These are phyloP conservation scores for Iberis amara DNA, from an alignment of 441 rosid species.

Conservation along the genomic window DNA sequence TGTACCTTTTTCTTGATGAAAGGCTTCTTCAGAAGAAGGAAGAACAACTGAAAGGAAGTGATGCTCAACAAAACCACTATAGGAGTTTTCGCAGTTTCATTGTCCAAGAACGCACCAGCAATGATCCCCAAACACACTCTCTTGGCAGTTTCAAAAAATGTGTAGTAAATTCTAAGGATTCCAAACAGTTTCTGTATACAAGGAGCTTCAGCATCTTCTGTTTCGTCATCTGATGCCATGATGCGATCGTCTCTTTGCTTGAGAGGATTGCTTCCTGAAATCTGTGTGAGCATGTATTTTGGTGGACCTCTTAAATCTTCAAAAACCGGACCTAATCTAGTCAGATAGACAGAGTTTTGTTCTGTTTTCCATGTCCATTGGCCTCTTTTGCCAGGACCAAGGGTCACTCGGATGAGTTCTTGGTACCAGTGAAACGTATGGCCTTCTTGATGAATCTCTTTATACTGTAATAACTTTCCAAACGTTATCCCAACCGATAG, in stretches of 20 bases:
- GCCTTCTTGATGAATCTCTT: slow-evolving; percentile 90
- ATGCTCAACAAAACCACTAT: slow-evolving; percentile 48
- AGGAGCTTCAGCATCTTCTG: slow-evolving; percentile 93
- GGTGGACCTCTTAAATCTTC: slow-evolving; percentile 98
- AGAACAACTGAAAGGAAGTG: slow-evolving; percentile 78
- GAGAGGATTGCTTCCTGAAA: slow-evolving; percentile 44
- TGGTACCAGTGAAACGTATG: slow-evolving; percentile 84
- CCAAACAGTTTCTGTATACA: slow-evolving; percentile 85
- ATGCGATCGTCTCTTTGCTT: slow-evolving; percentile 47
- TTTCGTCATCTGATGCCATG: slow-evolving; percentile 88
- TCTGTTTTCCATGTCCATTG: slow-evolving; percentile 88
- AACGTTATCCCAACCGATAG: slow-evolving; percentile 78
- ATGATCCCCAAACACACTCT: slow-evolving; percentile 59
- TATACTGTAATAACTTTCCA: slow-evolving; percentile 84
- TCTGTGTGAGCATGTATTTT: slow-evolving; percentile 89
- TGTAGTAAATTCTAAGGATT: slow-evolving; percentile 83
- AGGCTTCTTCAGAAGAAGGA: slow-evolving; percentile 83
- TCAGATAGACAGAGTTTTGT: slow-evolving; percentile 38
- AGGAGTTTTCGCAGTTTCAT: slow-evolving; percentile 48
- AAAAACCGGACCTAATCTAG: slow-evolving; percentile 64
- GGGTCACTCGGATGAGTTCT: slow-evolving; percentile 70
- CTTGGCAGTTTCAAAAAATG: slow-evolving; percentile 54
- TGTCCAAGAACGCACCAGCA: slow-evolving; percentile 57
- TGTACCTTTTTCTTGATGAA: slow-evolving; percentile 86
- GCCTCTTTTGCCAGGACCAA: slow-evolving; percentile 94